Conservation (phyloP, 495 filamentous ascomycete species). For the Daldinia grandis region DNA sequence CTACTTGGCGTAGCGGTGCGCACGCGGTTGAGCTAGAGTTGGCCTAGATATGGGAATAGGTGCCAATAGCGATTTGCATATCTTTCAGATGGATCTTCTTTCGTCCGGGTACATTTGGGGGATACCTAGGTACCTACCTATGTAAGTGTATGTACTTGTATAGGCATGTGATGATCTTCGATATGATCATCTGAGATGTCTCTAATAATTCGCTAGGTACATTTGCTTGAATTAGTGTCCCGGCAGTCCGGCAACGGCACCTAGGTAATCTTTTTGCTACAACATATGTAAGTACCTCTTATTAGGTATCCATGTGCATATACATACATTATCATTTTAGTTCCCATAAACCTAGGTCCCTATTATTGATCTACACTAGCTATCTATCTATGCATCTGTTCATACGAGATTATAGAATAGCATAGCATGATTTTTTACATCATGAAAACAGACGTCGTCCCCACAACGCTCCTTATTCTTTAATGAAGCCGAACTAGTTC, state of each 20-base stretch:
- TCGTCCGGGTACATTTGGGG: not conserved
- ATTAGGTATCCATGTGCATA: too few species aligned
- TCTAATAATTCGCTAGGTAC: not conserved
- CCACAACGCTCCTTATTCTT: slow-evolving; percentile 1
- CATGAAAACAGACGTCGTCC: not conserved
- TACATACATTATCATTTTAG: not conserved
- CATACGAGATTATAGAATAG: not conserved
- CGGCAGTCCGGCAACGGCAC: not conserved
- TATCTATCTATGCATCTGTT: too few species aligned
- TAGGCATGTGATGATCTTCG: not conserved
- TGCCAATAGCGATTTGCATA: not conserved
- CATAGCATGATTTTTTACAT: not conserved
- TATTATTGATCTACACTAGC: too few species aligned
- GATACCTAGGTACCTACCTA: too few species aligned
- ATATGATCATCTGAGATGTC: slow-evolving; percentile 6
- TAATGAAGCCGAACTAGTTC: slow-evolving; percentile 1
- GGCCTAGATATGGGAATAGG: not conserved
- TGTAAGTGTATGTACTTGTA: not conserved
- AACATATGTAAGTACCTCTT: not conserved
- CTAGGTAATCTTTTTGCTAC: not conserved
- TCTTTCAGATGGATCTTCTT: slow-evolving; percentile 1
- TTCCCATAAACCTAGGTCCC: not conserved
- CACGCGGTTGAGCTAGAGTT: not conserved
- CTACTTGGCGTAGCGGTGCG: not conserved
- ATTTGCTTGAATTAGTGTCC: slow-evolving; percentile 4